Conservation (phyloP, 768 basidiomycete genomes). For the Hypsizygus marmoreus region DNA sequence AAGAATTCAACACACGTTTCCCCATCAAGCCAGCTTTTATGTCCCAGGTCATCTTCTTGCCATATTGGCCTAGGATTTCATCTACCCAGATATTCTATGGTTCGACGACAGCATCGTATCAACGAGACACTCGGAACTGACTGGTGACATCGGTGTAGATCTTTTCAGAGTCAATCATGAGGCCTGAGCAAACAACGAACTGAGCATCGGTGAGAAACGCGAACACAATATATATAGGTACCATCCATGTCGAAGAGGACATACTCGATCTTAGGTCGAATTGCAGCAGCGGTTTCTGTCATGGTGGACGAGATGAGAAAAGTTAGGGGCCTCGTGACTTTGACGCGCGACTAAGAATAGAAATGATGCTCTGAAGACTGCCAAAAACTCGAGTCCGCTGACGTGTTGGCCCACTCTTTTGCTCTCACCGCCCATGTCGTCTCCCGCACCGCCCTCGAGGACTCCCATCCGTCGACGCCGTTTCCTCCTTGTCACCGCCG, state of each 20-base stretch:
- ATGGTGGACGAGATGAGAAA: constrained; percentile 5
- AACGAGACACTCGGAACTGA: constrained; percentile 34
- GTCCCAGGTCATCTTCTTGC: constrained; percentile 83
- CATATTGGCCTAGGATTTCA: constrained; percentile 69
- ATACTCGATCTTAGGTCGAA: constrained; percentile 47
- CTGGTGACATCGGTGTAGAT: constrained; percentile 82
- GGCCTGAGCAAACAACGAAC: constrained; percentile 43
- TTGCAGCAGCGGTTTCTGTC: constrained; percentile 30
- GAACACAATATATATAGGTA: constrained; percentile 22
- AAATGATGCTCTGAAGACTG: neutral
- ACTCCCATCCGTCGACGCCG: constrained; percentile 45
- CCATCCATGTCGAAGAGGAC: constrained; percentile 80
- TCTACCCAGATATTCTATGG: constrained; percentile 40
- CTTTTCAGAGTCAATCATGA: constrained; percentile 76
- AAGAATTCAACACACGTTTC: constrained; percentile 51
- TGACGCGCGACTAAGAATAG: too few species aligned
- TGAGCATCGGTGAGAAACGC: constrained; percentile 29
- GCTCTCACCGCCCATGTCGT: constrained; percentile 17
- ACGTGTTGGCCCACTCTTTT: constrained; percentile 1
- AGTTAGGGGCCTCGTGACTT: too few species aligned
- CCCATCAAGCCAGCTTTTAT: constrained; percentile 91
- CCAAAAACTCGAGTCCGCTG: constrained; percentile 1
- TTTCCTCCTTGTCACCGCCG: constrained; percentile 38
- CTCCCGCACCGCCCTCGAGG: constrained; percentile 15
- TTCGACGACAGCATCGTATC: neutral